Base-by-base conservation (phyloP, 2,329 filamentous ascomycete genomes). In the Exophiala phaeomuriformis region DNA sequence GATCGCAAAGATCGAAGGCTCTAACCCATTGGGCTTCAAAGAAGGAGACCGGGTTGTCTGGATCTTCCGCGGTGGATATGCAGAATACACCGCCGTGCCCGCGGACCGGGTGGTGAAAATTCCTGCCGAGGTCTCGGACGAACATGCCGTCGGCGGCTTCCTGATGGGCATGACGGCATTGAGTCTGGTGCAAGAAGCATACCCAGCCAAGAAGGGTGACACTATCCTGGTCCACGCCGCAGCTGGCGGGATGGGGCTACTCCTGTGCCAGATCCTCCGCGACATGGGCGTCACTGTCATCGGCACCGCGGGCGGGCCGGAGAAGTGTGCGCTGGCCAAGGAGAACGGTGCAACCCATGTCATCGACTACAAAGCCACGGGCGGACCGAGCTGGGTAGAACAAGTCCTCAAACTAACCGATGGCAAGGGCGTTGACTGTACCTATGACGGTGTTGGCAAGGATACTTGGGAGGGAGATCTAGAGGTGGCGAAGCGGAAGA, bases 191-290 rank as follows among this genome's bases (percentile, higher is more conserved):
- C 81, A 84, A 52, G 89, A 95, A 67, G 81, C 86, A 3, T 76
- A 85, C 60, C 65, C 75, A 0, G 87, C 91, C 4, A 75, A 88
- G 67, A 77, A 81, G 60, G 87, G 84, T 1, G 88, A 94, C 62
- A 93, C 86, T 83, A 77, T 89, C 0, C 79, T 95, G 2, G 82
- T 95, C 10, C 88, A 93, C 63, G 90, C 90, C 0, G 90, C 90
- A 0, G 89, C 89, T 0, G 90, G 90, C 10, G 90, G 90, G 10
- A 87, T 89, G 0, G 88, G 87, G 0, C 72, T 85, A 41, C 79
- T 87, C 70, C 77, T 95, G 30, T 53, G 51, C 39, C 88, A 94
- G 75, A 72, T 95, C 61, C 72, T 95, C 39, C 80, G 78, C 60
- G 74, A 78, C 0, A 75, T 90, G 1, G 90, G 88, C 1, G 90